Evolutionary conservation across 2,329 filamentous ascomycete genomes (phyloP), one percentile per base, ranked within the genome.

Genomic region (Epichloe sp.): DNA sequence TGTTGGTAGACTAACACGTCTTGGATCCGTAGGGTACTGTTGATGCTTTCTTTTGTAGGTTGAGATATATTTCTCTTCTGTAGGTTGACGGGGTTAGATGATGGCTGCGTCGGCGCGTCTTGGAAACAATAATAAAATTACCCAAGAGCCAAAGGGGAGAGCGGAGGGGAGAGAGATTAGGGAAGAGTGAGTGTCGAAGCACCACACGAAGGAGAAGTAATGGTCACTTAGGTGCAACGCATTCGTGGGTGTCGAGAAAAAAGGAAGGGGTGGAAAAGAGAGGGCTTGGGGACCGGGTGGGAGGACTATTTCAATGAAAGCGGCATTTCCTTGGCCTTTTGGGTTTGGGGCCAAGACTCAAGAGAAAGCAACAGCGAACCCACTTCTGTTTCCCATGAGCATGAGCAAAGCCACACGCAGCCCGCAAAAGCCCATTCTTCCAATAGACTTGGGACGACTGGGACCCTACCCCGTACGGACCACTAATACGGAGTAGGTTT

Each of bases 181-280:
- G 38, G 47, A 44, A 52, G 50, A 47, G 52, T 47, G 52, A 65
- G 62, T 63, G 65, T 65, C 63, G 58, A 68, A 50, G 63, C 71
- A 74, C 71, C 71, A 68, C 73, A 76, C 73, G 71, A 72, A 62
- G 59, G 51, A 51, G 54, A 70, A 65, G 64, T 68, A 69, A 65
- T 63, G 68, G 64, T 62, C 61, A 65, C 66, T 67, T 68, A 65
- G 64, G 65, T 64, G 62, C 61, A 65, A 68, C 68, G 63, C 72
- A 73, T 73, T 72, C 72, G 71, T 73, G 71, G 72, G 72, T 75
- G 68, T 50, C 44, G 53, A 42, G 62, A 63, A 58, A 60, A 58
- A 60, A 65, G 64, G 63, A 63, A 61, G 62, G 60, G 62, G 60
- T 61, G 59, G 58, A 55, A 52, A 54, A 58, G 57, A 48, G 44